A percentile compares a stretch with the other conserved stretches of the same genome.
Conservation (phyloP, 2,329 filamentous ascomycete species). For the Aspergillus sergii region DNA sequence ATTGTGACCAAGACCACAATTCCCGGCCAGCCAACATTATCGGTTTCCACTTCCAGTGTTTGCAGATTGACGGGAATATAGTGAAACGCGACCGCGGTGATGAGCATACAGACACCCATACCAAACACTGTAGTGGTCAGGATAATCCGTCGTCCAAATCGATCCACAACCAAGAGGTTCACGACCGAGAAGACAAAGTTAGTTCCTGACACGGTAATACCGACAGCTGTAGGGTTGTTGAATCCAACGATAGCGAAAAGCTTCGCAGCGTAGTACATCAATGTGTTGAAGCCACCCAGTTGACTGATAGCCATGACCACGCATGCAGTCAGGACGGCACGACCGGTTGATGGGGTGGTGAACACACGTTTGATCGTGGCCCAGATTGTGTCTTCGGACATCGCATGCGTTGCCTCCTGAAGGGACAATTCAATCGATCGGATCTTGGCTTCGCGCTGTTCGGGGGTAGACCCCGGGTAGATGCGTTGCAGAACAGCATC, state of each 20-base stretch:
- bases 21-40: not conserved
- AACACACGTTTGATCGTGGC: not conserved
- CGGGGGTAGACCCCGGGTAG: not conserved
- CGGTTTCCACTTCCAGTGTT: not conserved
- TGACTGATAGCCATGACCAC: slow-evolving; percentile 4
- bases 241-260: not conserved
- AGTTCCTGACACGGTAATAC: not conserved
- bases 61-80: not conserved
- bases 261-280: not conserved
- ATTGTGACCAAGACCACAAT: not conserved
- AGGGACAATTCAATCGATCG: not conserved
- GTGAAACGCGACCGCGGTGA: not conserved
- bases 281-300: not conserved
- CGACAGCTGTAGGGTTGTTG: not conserved
- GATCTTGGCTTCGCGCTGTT: not conserved
- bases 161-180: not conserved
- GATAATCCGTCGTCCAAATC: not conserved
- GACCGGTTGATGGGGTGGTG: not conserved
- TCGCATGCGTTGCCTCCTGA: not conserved
- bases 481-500: not conserved
- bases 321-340: slow-evolving; percentile 3
- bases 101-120: not conserved
- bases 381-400: not conserved
- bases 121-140: not conserved
- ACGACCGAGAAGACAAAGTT: slow-evolving; percentile 1